A percentile compares a stretch with the other conserved stretches of the same genome.
Conservation (phyloP, 2,329 filamentous ascomycete genomes). For the Pseudogymnoascus sp. region DNA sequence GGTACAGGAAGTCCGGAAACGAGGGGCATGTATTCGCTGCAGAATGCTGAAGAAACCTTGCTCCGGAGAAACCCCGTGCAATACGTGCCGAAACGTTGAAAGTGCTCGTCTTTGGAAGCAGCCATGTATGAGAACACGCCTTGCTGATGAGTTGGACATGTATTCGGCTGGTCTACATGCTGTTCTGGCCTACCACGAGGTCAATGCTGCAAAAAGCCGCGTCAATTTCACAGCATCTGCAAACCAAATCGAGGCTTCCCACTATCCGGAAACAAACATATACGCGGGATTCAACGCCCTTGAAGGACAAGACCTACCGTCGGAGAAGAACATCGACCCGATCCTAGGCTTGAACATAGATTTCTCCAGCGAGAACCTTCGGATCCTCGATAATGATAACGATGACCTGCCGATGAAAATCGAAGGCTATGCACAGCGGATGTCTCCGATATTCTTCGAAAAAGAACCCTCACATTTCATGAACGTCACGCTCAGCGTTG, state of each 20-base stretch:
- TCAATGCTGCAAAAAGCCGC: conserved; percentile 46
- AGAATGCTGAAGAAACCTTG: conserved; percentile 59
- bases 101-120: conserved; percentile 57
- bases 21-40: conserved; percentile 58
- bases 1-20: conserved; percentile 56
- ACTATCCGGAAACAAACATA: conserved; percentile 44
- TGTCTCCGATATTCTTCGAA: conserved; percentile 49
- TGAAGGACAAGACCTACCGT: conserved; percentile 19
- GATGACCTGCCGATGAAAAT: conserved; percentile 53
- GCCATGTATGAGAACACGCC: conserved; percentile 53
- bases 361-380: conserved; percentile 29
- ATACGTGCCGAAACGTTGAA: conserved; percentile 55
- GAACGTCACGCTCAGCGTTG: conserved; percentile 47
- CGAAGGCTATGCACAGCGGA: conserved; percentile 52
- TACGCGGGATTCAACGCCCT: conserved; percentile 26
- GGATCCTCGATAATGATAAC: conserved; percentile 53
- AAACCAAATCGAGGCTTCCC: conserved; percentile 44
- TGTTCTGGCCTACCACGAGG: conserved; percentile 51
- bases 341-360: conserved; percentile 23
- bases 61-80: conserved; percentile 54
- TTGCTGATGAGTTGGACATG: conserved; percentile 53
- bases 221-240: conserved; percentile 40
- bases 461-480: conserved; percentile 54
- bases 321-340: conserved; percentile 30
- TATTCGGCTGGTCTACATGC: conserved; percentile 58